Conservation (phyloP, 169 alveolate species). For the Babesia caballi region DNA sequence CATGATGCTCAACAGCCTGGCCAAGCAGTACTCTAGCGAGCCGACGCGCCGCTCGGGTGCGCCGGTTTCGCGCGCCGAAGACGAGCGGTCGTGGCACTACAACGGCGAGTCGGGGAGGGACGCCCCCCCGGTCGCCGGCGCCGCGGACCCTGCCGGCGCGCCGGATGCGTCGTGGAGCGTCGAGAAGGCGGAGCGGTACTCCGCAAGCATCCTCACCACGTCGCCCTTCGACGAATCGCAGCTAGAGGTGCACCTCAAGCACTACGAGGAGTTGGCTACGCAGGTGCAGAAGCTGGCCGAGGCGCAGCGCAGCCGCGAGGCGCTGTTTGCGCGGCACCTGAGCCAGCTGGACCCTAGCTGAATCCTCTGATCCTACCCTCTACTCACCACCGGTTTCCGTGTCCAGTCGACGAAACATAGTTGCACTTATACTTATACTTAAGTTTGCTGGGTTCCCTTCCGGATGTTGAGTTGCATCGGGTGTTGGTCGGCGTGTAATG, state of each 20-base stretch:
- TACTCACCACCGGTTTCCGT: too few species aligned
- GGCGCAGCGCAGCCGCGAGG: neutral
- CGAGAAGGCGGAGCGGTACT: neutral
- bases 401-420: too few species aligned
- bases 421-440: too few species aligned
- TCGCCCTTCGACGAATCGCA: conserved; percentile 34
- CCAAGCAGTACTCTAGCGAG: conserved; percentile 12
- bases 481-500: too few species aligned
- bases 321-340: neutral
- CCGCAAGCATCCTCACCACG: neutral
- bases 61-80: neutral
- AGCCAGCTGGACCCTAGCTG: neutral
- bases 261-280: conserved; percentile 2
- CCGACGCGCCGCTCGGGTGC: neutral
- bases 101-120: too few species aligned
- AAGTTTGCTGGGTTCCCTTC: too few species aligned
- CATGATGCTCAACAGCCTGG: conserved; percentile 20
- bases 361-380: too few species aligned
- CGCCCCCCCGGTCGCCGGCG: too few species aligned
- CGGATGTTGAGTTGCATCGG: too few species aligned
- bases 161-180: neutral
- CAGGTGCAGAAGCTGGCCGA: conserved; percentile 14
- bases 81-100: neutral
- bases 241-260: conserved; percentile 13
- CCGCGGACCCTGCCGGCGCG: neutral